Evolutionary conservation across 2,329 filamentous ascomycete species (phyloP).

Genomic region (Ramularia collo-cygni): DNA sequence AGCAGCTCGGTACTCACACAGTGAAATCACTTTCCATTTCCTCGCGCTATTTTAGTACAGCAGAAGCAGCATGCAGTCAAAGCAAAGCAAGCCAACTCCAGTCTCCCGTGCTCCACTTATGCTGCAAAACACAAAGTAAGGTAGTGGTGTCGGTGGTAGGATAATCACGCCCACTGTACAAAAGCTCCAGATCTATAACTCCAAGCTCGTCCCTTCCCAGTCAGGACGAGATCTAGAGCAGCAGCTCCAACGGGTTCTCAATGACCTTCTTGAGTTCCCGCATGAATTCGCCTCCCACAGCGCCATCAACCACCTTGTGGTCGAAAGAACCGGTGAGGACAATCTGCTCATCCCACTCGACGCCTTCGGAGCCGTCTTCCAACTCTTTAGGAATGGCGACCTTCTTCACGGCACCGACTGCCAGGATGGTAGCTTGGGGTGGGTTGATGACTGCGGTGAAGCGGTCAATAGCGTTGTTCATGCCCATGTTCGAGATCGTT

Average conservation of each 20-base stretch:
- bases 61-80: not conserved
- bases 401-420: constrained; percentile 92
- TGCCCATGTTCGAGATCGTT: constrained; percentile 99
- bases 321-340: constrained; percentile 92
- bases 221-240: constrained; percentile 56
- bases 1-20: no score
- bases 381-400: constrained; percentile 80
- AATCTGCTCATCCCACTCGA: constrained; percentile 97
- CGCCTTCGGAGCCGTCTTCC: constrained; percentile 65
- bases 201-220: not conserved
- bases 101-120: not conserved
- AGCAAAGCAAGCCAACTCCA: constrained; percentile 1
- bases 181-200: not conserved
- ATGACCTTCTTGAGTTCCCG: constrained; percentile 94
- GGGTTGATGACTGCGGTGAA: constrained; percentile 99
- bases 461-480: constrained; percentile 93
- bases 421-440: constrained; percentile 89
- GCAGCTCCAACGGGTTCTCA: constrained; percentile 91
- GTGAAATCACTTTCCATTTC: no score
- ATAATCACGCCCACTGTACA: constrained; percentile 4
- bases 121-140: not conserved
- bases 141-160: not conserved
- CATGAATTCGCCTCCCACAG: constrained; percentile 94
- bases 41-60: constrained; percentile 12
- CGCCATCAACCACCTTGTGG: constrained; percentile 97